phyloP scores from a whole-genome alignment of 75 land plant genomes.

The Sequoiadendron giganteum region DNA sequence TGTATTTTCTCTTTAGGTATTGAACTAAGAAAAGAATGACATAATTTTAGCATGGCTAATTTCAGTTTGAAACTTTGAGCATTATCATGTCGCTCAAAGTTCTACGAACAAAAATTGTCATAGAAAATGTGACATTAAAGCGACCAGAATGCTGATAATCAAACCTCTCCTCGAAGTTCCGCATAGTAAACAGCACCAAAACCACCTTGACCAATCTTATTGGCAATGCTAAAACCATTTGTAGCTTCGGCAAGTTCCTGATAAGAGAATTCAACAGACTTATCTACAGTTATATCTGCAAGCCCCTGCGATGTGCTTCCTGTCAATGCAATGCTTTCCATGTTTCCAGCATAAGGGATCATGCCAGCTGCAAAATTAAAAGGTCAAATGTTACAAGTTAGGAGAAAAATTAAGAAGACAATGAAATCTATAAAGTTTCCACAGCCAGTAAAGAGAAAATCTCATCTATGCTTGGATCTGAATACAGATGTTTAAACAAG shows the following conservation, averaged over 20 bases:
- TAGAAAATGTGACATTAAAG: not conserved
- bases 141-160: not conserved
- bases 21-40: not conserved
- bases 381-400: slow-evolving; percentile 2
- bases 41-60: not conserved
- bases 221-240: slow-evolving; percentile 72
- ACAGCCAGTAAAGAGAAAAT: not conserved
- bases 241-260: slow-evolving; percentile 83
- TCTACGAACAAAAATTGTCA: not conserved
- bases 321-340: slow-evolving; percentile 9
- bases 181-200: slow-evolving; percentile 94
- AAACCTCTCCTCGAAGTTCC: slow-evolving; percentile 91
- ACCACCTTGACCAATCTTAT: slow-evolving; percentile 95
- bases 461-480: not conserved
- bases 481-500: not conserved
- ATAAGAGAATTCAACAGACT: slow-evolving; percentile 88
- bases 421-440: not conserved
- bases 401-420: not conserved
- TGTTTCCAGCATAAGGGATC: slow-evolving; percentile 14
- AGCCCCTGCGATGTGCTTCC: slow-evolving; percentile 19
- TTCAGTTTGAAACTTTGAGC: not conserved
- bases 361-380: slow-evolving; percentile 12
- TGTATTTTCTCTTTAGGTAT: not conserved
- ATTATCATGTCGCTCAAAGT: not conserved
- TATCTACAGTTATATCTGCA: slow-evolving; percentile 62